Base-by-base conservation (phyloP, 2,329 filamentous ascomycete genomes). In the Huntiella bhutanensis region DNA sequence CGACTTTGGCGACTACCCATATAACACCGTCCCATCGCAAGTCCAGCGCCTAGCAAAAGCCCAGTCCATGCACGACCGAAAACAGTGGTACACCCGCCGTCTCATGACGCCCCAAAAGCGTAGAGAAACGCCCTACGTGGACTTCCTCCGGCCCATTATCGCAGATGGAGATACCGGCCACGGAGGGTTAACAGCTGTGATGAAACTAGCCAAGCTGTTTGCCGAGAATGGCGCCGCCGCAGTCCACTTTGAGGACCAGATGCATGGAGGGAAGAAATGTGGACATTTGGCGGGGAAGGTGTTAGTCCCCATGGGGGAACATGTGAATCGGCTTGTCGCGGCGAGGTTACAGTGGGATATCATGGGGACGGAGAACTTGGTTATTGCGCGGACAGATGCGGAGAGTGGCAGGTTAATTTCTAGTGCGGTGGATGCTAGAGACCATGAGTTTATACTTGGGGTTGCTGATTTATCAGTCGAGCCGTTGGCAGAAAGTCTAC, bases 1-100 rank as follows among this genome's bases (percentile, higher is more conserved):
- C 38, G 91, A 98, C 60, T 94, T 96, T 64, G 91, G 91, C 56
- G 91, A 98, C 63, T 98, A 98, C 61, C 91, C 91, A 0, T 98
- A 98, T 67, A 96, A 96, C 60, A 98, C 91, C 0, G 91, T 98
- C 4, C 91, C 91, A 6, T 96, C 96, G 64, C 91, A 96, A 61
- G 91, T 98, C 3, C 86, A 98, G 66, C 77, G 91, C 52, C 67
- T 98, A 44, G 85, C 92, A 66, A 96, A 96, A 65, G 91, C 91
- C 3, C 91, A 98, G 63, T 86, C 86, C 53, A 78, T 96, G 69
- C 91, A 98, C 61, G 91, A 98, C 62, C 80, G 91, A 54, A 94
- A 92, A 63, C 83, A 95, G 57, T 96, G 83, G 79, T 86, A 95
- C 60, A 66, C 75, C 17, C 72, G 91, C 49, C 74, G 86, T 53